Evolutionary conservation across 2,329 filamentous ascomycete genomes (phyloP).

Genomic region (Cladosporium sp.): DNA sequence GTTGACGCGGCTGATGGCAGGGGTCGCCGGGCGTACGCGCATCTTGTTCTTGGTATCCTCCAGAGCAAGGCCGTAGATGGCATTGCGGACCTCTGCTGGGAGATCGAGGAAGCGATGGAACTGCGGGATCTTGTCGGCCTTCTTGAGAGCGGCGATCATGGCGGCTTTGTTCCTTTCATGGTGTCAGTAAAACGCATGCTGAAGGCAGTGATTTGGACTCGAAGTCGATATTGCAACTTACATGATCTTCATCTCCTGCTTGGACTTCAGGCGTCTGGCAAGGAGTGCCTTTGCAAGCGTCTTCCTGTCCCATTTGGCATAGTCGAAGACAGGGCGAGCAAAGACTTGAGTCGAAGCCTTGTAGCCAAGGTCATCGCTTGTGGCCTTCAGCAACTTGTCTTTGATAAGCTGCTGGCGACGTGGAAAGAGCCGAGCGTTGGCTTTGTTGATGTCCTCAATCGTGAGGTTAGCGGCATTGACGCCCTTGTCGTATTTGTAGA

Average conservation of each 20-base stretch:
- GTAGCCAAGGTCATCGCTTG: background rate
- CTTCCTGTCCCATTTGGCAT: background rate
- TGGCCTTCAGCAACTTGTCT: background rate
- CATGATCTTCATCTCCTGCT: background rate
- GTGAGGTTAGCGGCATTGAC: constrained; percentile 7
- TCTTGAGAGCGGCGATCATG: background rate
- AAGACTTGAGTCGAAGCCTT: background rate
- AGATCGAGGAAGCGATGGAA: constrained; percentile 5
- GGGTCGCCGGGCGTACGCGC: background rate
- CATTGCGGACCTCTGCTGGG: constrained; percentile 12
- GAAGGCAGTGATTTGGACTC: no score
- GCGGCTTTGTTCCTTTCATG: background rate
- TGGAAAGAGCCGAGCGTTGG: background rate
- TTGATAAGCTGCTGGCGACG: background rate
- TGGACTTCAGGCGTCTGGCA: background rate
- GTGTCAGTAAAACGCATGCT: background rate
- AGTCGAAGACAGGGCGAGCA: background rate
- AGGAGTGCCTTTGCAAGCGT: background rate
- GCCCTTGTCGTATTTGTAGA: background rate
- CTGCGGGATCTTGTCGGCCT: background rate
- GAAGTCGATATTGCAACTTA: background rate
- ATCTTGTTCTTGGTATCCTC: background rate
- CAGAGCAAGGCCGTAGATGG: constrained; percentile 2
- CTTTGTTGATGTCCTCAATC: background rate
- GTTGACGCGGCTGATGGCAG: constrained; percentile 1